A percentile compares a stretch with the other conserved stretches of the same genome.
Evolutionary conservation across 2,329 filamentous ascomycete species (phyloP).

Genomic region (Colletotrichum agaves): DNA sequence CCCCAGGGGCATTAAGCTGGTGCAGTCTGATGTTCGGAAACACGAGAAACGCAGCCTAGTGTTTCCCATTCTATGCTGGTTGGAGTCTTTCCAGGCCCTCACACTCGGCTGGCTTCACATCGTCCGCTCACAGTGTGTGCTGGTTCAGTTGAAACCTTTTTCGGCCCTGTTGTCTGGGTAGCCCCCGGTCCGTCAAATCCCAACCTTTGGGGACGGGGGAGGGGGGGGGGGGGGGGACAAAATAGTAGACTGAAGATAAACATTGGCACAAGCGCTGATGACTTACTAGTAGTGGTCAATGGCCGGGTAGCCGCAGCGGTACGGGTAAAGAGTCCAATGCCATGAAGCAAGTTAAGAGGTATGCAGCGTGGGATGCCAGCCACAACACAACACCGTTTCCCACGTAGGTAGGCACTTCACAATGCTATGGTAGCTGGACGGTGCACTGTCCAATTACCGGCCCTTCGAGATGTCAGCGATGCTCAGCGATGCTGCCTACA

Average conservation of each 20-base stretch:
- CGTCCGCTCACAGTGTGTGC: constrained; percentile 28
- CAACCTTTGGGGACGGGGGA: constrained; percentile 27
- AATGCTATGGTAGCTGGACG: too few relatives aligned
- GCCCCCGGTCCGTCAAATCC: constrained; percentile 23
- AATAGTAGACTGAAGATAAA: constrained; percentile 2
- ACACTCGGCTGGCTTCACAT: constrained; percentile 36
- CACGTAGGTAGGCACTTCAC: too few relatives aligned
- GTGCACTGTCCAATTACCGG: background rate
- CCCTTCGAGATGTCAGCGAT: background rate
- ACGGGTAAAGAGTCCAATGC: background rate
- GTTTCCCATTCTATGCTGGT: constrained; percentile 33
- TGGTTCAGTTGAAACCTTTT: constrained; percentile 33
- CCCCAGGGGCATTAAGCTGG: constrained; percentile 26
- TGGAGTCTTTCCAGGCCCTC: constrained; percentile 21
- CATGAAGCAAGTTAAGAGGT: background rate
- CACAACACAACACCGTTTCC: background rate
- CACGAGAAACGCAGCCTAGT: constrained; percentile 35
- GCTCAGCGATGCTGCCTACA: background rate
- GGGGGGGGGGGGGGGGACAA: background rate
- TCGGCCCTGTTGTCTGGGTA: constrained; percentile 26
- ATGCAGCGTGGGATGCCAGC: constrained; percentile 15
- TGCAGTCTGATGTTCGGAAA: constrained; percentile 34
- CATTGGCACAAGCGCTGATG: constrained; percentile 16
- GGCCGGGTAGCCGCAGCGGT: constrained; percentile 3
- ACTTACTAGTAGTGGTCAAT: background rate